Conservation (phyloP, 257 asterid species). For the Ilex asprella region DNA sequence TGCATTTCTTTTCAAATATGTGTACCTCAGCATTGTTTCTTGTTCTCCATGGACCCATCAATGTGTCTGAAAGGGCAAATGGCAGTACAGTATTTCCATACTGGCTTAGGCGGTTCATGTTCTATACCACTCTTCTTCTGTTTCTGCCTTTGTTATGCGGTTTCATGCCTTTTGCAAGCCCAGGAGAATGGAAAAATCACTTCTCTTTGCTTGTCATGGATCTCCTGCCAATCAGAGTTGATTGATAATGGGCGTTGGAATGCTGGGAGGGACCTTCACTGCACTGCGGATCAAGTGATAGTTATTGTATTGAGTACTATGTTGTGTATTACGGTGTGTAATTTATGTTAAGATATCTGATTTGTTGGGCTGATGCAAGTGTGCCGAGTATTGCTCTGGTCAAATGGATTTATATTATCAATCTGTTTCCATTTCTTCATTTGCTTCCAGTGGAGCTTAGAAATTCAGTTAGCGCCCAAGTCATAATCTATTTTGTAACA, state of each 20-base stretch:
- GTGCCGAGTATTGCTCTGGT: too few relatives aligned
- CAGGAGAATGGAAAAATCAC: slow-evolving; percentile 66
- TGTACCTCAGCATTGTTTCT: slow-evolving; percentile 41
- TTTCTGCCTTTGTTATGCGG: slow-evolving; percentile 74
- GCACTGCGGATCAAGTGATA: not conserved
- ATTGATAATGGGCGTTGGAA: slow-evolving; percentile 12
- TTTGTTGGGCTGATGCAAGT: too few relatives aligned
- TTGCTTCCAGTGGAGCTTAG: too few relatives aligned
- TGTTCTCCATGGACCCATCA: slow-evolving; percentile 61
- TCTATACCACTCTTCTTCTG: slow-evolving; percentile 25
- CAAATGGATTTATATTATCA: too few relatives aligned
- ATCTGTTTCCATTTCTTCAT: too few relatives aligned
- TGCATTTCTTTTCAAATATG: slow-evolving; percentile 57
- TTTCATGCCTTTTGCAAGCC: slow-evolving; percentile 76
- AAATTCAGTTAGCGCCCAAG: too few relatives aligned
- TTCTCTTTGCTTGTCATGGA: slow-evolving; percentile 26
- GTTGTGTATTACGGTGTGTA: too few relatives aligned
- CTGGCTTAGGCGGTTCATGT: slow-evolving; percentile 48
- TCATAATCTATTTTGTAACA: too few relatives aligned
- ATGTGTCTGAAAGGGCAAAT: slow-evolving; percentile 25
- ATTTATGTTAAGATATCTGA: too few relatives aligned
- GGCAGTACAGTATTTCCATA: slow-evolving; percentile 28
- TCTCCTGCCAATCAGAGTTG: slow-evolving; percentile 19
- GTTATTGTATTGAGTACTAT: too few relatives aligned
- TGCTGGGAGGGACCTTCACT: not conserved